These are phyloP conservation scores for Leishmania braziliensis DNA, from an alignment of 208 protist species.

Conservation along the genomic window DNA sequence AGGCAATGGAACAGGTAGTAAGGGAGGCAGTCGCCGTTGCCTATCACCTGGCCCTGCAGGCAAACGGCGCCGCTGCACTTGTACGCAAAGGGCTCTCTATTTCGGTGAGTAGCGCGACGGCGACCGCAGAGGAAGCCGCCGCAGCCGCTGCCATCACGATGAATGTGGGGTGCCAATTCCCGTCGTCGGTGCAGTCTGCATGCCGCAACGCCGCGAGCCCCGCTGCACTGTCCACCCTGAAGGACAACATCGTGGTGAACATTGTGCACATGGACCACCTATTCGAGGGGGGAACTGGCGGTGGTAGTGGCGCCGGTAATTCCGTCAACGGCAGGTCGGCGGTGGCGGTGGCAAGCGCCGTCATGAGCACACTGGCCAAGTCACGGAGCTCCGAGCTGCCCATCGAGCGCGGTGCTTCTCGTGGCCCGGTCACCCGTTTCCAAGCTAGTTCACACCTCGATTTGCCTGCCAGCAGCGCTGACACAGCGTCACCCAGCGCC, in stretches of 20 bases:
- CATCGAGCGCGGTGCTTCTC: slow-evolving; percentile 1
- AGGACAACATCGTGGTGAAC: slow-evolving; percentile 33
- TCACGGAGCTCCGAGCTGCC: slow-evolving; percentile 18
- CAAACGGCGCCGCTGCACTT: slow-evolving; percentile 12
- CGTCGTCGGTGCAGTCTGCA: slow-evolving; percentile 13
- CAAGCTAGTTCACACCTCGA: slow-evolving; percentile 13
- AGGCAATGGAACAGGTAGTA: slow-evolving; percentile 13
- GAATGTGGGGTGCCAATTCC: slow-evolving; percentile 24
- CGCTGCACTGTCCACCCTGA: slow-evolving; percentile 11
- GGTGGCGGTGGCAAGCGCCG: not conserved
- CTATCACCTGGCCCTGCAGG: slow-evolving; percentile 32
- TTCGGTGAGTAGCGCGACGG: not conserved
- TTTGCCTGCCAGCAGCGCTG: not conserved
- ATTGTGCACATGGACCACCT: slow-evolving; percentile 32
- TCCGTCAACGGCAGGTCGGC: not conserved
- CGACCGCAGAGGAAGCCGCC: not conserved
- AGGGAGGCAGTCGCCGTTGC: slow-evolving; percentile 25
- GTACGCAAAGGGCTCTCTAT: not conserved
- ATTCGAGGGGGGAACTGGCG: slow-evolving; percentile 11
- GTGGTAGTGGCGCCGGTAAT: not conserved
- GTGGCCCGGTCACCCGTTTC: slow-evolving; percentile 4
- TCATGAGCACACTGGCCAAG: slow-evolving; percentile 12
- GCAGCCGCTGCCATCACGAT: slow-evolving; percentile 17
- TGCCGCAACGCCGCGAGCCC: slow-evolving; percentile 9
- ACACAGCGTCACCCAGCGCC: not conserved